Evolutionary conservation across 352 stramenopile genomes (phyloP).

Genomic region (Phytopythium delawarense): DNA sequence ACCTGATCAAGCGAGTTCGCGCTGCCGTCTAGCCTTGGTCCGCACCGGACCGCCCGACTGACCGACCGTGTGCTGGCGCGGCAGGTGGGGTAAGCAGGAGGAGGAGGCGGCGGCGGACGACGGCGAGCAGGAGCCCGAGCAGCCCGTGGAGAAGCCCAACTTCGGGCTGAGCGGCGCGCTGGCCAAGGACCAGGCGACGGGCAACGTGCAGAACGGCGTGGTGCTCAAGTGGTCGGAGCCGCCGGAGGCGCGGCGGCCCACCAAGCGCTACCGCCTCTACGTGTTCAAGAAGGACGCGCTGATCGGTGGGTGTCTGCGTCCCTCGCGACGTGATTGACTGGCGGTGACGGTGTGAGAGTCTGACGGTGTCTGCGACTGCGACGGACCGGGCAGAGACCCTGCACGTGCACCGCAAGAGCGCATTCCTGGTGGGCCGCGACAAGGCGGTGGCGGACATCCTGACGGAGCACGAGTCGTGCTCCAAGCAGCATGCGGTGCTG

Average conservation of each 20-base stretch:
- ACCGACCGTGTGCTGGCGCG: not conserved
- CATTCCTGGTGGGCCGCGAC: conserved; percentile 94
- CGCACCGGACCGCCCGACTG: not conserved
- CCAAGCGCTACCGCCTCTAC: conserved; percentile 94
- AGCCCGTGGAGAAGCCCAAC: conserved; percentile 91
- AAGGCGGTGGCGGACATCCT: conserved; percentile 93
- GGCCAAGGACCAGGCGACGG: conserved; percentile 92
- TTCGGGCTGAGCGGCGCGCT: conserved; percentile 97
- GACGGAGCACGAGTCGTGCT: conserved; percentile 93
- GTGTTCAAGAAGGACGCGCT: conserved; percentile 93
- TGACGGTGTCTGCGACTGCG: not conserved
- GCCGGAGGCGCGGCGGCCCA: conserved; percentile 89
- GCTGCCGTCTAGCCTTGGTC: no score
- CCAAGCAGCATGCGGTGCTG: conserved; percentile 97
- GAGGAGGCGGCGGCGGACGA: conserved; percentile 43
- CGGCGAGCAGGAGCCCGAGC: conserved; percentile 18
- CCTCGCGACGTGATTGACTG: not conserved
- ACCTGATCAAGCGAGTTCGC: conserved; percentile 39
- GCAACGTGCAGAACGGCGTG: conserved; percentile 96
- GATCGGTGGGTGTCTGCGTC: conserved; percentile 39
- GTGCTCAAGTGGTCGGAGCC: conserved; percentile 98
- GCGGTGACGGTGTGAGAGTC: not conserved
- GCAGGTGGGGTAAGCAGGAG: conserved; percentile 73
- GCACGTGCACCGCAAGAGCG: conserved; percentile 94
- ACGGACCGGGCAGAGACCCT: conserved; percentile 71